Evolutionary conservation across 805 yeast species (phyloP).

Genomic region (Nakazawaea holstii): DNA sequence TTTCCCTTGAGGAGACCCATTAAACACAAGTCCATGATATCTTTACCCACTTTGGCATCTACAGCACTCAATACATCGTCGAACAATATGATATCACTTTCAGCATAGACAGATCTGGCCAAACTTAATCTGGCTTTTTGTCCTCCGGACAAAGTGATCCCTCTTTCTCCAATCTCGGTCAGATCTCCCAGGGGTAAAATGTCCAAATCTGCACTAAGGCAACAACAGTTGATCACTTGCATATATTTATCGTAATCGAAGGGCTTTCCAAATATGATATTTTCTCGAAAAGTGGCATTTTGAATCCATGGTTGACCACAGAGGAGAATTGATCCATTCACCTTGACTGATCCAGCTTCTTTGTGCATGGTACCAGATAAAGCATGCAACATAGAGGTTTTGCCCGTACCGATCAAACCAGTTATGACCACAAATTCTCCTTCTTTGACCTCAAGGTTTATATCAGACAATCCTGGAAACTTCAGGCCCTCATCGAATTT

Average conservation of each 20-base stretch:
- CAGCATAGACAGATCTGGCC: conserved; percentile 68
- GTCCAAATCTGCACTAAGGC: conserved; percentile 52
- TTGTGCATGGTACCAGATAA: conserved; percentile 33
- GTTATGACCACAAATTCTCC: conserved; percentile 33
- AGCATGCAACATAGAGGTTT: conserved; percentile 31
- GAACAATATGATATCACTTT: conserved; percentile 53
- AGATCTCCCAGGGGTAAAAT: conserved; percentile 59
- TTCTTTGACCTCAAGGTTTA: conserved; percentile 22
- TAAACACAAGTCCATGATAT: conserved; percentile 44
- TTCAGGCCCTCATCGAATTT: neutral
- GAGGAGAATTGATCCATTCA: conserved; percentile 16
- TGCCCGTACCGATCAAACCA: conserved; percentile 32
- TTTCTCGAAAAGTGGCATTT: conserved; percentile 62
- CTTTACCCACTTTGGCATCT: conserved; percentile 70
- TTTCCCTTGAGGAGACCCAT: conserved; percentile 26
- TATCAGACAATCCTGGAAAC: conserved; percentile 26
- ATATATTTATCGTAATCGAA: conserved; percentile 42
- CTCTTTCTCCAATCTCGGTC: conserved; percentile 73
- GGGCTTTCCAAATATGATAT: conserved; percentile 58
- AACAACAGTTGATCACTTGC: conserved; percentile 50
- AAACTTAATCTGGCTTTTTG: conserved; percentile 69
- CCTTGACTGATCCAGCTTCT: conserved; percentile 23
- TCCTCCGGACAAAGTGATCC: conserved; percentile 72
- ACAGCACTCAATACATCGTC: conserved; percentile 75
- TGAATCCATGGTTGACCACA: conserved; percentile 63